Conservation (phyloP, 1,139 yeast genomes). For the Yamadazyma jaroonii region DNA sequence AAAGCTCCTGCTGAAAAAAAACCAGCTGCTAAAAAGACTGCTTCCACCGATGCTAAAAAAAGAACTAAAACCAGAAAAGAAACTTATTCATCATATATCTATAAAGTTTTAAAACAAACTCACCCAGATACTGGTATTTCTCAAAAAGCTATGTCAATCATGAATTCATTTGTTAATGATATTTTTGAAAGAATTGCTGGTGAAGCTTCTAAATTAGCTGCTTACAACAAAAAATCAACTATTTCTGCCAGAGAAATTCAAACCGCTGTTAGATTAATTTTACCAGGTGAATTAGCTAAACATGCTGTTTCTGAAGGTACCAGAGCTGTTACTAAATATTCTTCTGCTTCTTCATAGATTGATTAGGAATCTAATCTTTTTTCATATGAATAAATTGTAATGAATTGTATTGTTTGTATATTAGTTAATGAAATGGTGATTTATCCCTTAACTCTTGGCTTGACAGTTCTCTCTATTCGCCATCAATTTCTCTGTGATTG, state of each 20-base stretch:
- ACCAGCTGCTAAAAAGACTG: constrained; percentile 94
- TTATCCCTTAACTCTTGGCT: neutral
- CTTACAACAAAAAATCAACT: constrained; percentile 98
- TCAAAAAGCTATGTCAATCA: constrained; percentile 98
- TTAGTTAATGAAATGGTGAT: constrained; percentile 10
- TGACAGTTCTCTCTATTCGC: too few species aligned
- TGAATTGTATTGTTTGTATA: constrained; percentile 9
- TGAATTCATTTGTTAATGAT: constrained; percentile 98
- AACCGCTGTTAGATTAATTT: constrained; percentile 98
- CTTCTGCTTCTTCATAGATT: constrained; percentile 65
- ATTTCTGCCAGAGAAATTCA: constrained; percentile 99
- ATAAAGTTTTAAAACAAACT: constrained; percentile 98
- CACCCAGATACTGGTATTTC: constrained; percentile 99
- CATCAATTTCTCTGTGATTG: neutral
- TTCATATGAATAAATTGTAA: constrained; percentile 4
- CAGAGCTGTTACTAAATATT: constrained; percentile 99
- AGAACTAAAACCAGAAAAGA: constrained; percentile 98
- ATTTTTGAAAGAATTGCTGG: constrained; percentile 93
- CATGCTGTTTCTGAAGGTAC: constrained; percentile 99
- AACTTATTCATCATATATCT: constrained; percentile 97
- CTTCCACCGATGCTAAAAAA: constrained; percentile 84
- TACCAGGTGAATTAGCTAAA: constrained; percentile 99
- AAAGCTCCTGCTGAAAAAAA: constrained; percentile 98
- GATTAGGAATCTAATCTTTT: neutral
- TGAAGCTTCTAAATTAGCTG: constrained; percentile 99